phyloP scores from a whole-genome alignment of 495 filamentous ascomycete species.

The Trichoderma asperelloides region DNA sequence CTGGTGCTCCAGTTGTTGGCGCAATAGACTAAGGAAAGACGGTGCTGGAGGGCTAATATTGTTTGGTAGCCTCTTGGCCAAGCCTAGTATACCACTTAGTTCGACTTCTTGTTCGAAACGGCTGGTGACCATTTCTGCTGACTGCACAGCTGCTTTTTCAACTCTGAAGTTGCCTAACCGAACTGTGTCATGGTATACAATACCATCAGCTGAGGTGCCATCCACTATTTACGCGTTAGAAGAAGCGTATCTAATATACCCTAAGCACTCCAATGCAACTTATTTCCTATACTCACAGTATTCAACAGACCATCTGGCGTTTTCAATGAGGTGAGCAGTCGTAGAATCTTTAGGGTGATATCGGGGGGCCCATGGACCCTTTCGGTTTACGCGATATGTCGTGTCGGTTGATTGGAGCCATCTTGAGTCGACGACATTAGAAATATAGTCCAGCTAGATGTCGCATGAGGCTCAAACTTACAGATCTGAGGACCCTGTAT shows the following conservation, averaged over 20 bases:
- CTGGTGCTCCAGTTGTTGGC: constrained; percentile 33
- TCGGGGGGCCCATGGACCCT: background rate
- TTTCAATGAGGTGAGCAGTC: constrained; percentile 43
- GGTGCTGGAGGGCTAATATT: constrained; percentile 46
- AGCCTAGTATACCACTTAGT: constrained; percentile 31
- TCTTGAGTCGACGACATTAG: background rate
- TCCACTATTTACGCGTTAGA: constrained; percentile 16
- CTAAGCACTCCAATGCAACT: constrained; percentile 13
- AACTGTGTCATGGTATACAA: constrained; percentile 31
- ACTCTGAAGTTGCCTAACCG: constrained; percentile 16
- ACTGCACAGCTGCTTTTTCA: background rate
- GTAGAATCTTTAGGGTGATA: constrained; percentile 46
- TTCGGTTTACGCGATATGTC: background rate
- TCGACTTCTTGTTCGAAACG: constrained; percentile 10
- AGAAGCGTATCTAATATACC: constrained; percentile 5
- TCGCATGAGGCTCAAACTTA: constrained; percentile 36
- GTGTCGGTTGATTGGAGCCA: constrained; percentile 30
- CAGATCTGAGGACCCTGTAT: constrained; percentile 69
- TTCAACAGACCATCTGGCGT: constrained; percentile 55
- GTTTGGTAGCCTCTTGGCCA: constrained; percentile 20
- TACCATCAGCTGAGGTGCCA: constrained; percentile 24
- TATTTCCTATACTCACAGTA: constrained; percentile 56
- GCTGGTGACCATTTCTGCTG: background rate
- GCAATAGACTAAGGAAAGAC: constrained; percentile 59
- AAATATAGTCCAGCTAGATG: too few species aligned